Base-by-base conservation (phyloP, 805 yeast genomes). In the Candida boidinii region DNA sequence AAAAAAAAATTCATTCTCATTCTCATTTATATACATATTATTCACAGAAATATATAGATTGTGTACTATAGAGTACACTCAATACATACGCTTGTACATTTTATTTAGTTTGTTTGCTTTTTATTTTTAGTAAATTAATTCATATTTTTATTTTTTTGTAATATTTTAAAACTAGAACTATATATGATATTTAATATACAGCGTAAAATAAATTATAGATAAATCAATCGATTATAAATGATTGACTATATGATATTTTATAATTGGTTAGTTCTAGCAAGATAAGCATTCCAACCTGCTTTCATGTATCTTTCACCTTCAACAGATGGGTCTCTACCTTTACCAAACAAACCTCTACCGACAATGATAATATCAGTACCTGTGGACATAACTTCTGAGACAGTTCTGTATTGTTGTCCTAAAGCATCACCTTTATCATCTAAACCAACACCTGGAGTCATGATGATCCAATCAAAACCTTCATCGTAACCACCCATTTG, bases 361-460 rank as follows among this genome's bases (percentile, higher is more conserved):
- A 92, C 99, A 54, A 92, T 92, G 38, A 92, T 88, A 32, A 92
- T 73, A 56, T 92, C 99, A 2, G 94, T 71, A n/a, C 97, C 97
- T 2, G 81, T 74, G 11, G 72, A 52, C 10, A 90, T 67, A 17
- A 87, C 98, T 39, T 82, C 85, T 42, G 74, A 75, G 4, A 90
- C 97, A 5, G 96, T 77, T 56, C 98, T 73, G 59, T 92, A 92
- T 60, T 92, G 97, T 58, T 92, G 99, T 17, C 99, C 99, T 39
- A 92, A 68, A 1, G 79, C 75, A 54, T 92, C 99, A 12, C 97
- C 96, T 56, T 81, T 92, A 53, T 90, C 97, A 53, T 90, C 98
- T 33, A 92, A 69, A 3, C 97, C 97, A 25, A 92, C 98, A 40
- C 99, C 99, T 0, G 99, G 99, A 1, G 98, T 90, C 92, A 92